Conservation (phyloP, 192 early-diverging fungal species). For the Umbelopsis isabellina region DNA sequence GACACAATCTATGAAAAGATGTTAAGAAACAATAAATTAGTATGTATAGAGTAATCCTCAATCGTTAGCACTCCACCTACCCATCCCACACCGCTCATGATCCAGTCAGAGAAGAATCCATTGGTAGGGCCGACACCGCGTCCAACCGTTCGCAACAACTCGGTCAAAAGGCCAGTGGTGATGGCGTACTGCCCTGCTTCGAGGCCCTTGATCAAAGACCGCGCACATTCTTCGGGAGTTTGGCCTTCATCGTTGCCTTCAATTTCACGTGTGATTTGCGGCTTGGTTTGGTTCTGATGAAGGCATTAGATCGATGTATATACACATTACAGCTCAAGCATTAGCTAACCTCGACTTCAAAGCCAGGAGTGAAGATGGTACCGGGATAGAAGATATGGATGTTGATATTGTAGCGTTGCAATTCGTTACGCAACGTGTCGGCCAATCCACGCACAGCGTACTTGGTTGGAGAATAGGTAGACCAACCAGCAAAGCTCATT, state of each 20-base stretch:
- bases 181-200: conserved; percentile 39
- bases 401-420: conserved; percentile 62
- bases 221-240: conserved; percentile 64
- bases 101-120: conserved; percentile 35
- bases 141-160: conserved; percentile 28
- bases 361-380: conserved; percentile 71
- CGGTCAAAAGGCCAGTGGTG: conserved; percentile 33
- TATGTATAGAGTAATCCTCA: neutral
- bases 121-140: conserved; percentile 42
- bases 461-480: conserved; percentile 71
- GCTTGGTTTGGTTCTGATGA: conserved; percentile 73
- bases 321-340: neutral
- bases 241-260: conserved; percentile 65
- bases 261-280: conserved; percentile 66
- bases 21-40: conserved; percentile 9
- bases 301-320: neutral
- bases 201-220: conserved; percentile 49
- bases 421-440: conserved; percentile 69
- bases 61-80: neutral
- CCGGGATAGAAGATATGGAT: conserved; percentile 77
- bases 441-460: conserved; percentile 74
- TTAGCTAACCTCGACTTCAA: conserved; percentile 57
- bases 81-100: conserved; percentile 33
- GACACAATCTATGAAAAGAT: conserved; percentile 10
- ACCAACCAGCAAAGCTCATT: conserved; percentile 70